These are phyloP conservation scores for Silybum marianum DNA, from an alignment of 129 eudicot genomes.

Conservation along the genomic window DNA sequence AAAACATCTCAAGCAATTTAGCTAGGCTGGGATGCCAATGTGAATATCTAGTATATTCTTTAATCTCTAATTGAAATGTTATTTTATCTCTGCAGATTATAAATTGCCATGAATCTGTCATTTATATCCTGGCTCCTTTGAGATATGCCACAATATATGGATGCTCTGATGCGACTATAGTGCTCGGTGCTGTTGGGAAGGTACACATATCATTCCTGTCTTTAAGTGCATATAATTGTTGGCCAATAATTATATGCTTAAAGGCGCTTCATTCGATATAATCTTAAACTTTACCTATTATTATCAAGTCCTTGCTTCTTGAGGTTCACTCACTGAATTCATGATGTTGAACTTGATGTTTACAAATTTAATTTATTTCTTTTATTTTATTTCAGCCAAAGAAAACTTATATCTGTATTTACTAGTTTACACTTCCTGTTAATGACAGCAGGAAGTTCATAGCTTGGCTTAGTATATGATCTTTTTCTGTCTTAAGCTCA, in stretches of 20 bases:
- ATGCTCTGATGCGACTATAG: constrained; percentile 88
- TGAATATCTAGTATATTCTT: background rate
- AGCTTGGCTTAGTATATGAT: background rate
- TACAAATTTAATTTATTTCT: background rate
- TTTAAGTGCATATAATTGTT: background rate
- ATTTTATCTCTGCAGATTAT: constrained; percentile 55
- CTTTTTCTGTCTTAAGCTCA: background rate
- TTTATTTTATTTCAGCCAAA: too few species aligned
- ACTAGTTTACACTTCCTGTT: background rate
- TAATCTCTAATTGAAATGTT: background rate
- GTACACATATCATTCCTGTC: constrained; percentile 31
- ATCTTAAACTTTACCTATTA: background rate
- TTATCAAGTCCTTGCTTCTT: background rate
- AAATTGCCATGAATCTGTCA: constrained; percentile 91
- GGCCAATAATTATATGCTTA: background rate
- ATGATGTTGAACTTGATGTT: background rate
- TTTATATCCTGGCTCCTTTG: constrained; percentile 73
- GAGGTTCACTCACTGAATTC: background rate
- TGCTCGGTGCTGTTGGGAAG: constrained; percentile 88
- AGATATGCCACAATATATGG: constrained; percentile 75
- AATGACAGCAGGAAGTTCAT: background rate
- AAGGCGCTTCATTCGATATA: background rate
- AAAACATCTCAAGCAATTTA: background rate
- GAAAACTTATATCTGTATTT: background rate
- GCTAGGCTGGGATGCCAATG: background rate